These are phyloP conservation scores for Raphanus hybrid DNA, from an alignment of 441 rosid genomes.

Conservation along the genomic window DNA sequence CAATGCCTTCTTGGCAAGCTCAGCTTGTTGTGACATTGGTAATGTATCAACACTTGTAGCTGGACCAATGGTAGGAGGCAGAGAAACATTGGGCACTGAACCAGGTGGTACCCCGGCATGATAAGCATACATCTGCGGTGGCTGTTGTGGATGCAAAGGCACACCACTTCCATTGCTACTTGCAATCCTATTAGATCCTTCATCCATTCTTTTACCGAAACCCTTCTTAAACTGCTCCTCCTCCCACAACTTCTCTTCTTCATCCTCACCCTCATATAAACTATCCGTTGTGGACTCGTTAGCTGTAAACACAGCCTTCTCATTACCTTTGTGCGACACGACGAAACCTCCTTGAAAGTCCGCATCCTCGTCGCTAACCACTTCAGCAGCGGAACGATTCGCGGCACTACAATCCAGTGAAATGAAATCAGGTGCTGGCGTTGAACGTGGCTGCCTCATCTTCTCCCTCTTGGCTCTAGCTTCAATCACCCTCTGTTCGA, in stretches of 20 bases:
- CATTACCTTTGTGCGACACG: constrained; percentile 47
- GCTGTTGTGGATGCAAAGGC: constrained; percentile 44
- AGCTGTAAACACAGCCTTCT: constrained; percentile 60
- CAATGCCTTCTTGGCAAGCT: constrained; percentile 76
- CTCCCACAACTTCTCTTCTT: constrained; percentile 89
- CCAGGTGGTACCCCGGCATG: constrained; percentile 40
- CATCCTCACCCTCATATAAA: constrained; percentile 64
- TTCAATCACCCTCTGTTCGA: constrained; percentile 68
- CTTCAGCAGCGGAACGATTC: constrained; percentile 53
- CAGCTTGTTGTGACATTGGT: constrained; percentile 78
- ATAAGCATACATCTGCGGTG: constrained; percentile 50
- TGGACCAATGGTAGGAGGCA: constrained; percentile 51
- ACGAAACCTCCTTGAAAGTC: constrained; percentile 68
- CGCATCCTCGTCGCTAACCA: constrained; percentile 80
- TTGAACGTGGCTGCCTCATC: constrained; percentile 60
- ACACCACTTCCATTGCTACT: constrained; percentile 39
- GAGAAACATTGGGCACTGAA: constrained; percentile 39
- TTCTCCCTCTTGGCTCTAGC: constrained; percentile 79
- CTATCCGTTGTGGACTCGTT: constrained; percentile 27
- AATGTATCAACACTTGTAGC: constrained; percentile 57
- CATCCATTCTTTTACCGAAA: constrained; percentile 86
- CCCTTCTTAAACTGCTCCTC: constrained; percentile 93
- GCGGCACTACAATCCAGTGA: constrained; percentile 63
- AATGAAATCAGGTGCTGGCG: constrained; percentile 76
- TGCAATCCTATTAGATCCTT: constrained; percentile 48